These are phyloP conservation scores for Lachancea sp. DNA, from an alignment of 805 yeast genomes.

Conservation along the genomic window DNA sequence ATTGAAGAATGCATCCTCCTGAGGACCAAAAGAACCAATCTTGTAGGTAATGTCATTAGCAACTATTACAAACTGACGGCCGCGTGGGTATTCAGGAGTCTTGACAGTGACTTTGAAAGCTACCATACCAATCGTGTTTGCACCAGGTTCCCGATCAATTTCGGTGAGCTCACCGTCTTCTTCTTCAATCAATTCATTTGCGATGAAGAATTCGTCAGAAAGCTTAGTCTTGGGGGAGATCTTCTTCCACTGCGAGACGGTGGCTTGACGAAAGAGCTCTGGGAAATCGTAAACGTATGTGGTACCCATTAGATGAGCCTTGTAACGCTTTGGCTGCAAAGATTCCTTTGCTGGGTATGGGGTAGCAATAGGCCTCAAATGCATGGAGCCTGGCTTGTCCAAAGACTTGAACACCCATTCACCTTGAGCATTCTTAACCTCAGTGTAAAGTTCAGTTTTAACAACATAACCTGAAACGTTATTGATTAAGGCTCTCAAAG, in stretches of 20 bases:
- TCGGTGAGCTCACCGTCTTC: slow-evolving; percentile 77
- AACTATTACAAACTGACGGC: slow-evolving; percentile 86
- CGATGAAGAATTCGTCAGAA: slow-evolving; percentile 64
- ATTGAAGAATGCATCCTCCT: slow-evolving; percentile 87
- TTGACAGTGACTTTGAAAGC: slow-evolving; percentile 86
- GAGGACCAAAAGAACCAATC: slow-evolving; percentile 98
- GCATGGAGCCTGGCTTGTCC: slow-evolving; percentile 96
- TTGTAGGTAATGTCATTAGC: slow-evolving; percentile 97
- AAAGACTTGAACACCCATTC: slow-evolving; percentile 97
- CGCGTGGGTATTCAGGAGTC: slow-evolving; percentile 96
- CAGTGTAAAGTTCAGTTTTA: slow-evolving; percentile 89
- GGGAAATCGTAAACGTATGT: slow-evolving; percentile 99
- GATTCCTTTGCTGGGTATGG: slow-evolving; percentile 98
- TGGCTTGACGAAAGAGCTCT: slow-evolving; percentile 92
- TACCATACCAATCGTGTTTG: slow-evolving; percentile 94
- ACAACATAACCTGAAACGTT: slow-evolving; percentile 97
- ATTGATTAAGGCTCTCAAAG: slow-evolving; percentile 92
- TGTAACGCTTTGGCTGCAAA: slow-evolving; percentile 96
- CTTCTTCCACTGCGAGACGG: slow-evolving; percentile 77
- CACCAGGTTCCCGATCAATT: slow-evolving; percentile 92
- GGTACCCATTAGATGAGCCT: slow-evolving; percentile 97
- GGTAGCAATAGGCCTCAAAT: slow-evolving; percentile 87
- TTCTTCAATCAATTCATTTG: slow-evolving; percentile 76
- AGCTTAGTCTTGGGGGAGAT: slow-evolving; percentile 44
- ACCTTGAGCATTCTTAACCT: slow-evolving; percentile 83